phyloP scores from a whole-genome alignment of 495 filamentous ascomycete species.

The Copromyces sp. region DNA sequence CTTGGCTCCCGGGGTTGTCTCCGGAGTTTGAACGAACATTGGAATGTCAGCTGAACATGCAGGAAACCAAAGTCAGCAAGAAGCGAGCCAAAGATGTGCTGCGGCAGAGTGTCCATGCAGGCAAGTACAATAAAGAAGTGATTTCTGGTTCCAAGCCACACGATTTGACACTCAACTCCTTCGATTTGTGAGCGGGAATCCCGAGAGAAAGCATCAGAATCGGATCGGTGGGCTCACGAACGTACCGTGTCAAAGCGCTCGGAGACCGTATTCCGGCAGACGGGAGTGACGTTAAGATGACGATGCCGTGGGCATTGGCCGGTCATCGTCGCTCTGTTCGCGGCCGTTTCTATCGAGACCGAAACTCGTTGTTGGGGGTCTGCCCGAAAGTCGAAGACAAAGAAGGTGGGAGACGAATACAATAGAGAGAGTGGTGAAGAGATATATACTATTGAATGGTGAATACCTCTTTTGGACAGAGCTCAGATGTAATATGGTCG shows the following conservation, averaged over 20 bases:
- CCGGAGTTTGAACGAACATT: not conserved
- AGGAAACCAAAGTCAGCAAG: not conserved
- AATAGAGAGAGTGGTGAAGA: not conserved
- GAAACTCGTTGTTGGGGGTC: not conserved
- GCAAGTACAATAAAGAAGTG: not conserved
- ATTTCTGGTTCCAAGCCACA: not conserved
- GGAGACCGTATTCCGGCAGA: not conserved
- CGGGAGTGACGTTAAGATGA: not conserved
- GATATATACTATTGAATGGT: rapidly evolving
- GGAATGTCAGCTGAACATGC: not conserved
- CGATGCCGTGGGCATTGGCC: not conserved
- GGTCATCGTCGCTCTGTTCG: not conserved
- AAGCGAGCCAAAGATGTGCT: not conserved
- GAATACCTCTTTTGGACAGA: not conserved
- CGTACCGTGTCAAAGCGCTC: not conserved
- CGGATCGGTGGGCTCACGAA: not conserved
- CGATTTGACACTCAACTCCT: no score
- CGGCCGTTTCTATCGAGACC: not conserved
- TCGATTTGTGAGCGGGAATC: not conserved
- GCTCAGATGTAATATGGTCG: not conserved
- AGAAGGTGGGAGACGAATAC: no score
- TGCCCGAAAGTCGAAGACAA: no score
- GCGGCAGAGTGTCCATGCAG: not conserved
- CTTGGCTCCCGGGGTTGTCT: not conserved
- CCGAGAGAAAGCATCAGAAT: not conserved